Evolutionary conservation across 2,329 filamentous ascomycete genomes (phyloP).

Genomic region (Fusarium mundagurra): DNA sequence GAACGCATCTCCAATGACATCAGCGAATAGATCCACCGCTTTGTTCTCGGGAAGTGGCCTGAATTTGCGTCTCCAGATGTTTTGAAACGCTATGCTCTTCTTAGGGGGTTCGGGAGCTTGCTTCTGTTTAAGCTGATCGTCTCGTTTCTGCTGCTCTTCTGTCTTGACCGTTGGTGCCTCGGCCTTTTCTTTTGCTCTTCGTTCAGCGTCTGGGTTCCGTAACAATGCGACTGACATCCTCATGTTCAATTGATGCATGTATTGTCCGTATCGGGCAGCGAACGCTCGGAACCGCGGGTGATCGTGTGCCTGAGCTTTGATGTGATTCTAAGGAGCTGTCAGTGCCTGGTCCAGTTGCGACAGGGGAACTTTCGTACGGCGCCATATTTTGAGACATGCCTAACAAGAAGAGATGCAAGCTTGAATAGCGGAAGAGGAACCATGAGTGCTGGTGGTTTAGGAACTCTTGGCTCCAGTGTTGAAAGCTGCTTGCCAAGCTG

Average conservation of each 20-base stretch:
- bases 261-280: conserved; percentile 70
- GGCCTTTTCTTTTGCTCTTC: conserved; percentile 68
- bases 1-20: conserved; percentile 71
- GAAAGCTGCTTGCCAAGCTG: conserved; percentile 16
- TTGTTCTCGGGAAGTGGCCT: conserved; percentile 70
- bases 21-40: conserved; percentile 73
- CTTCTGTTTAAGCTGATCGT: conserved; percentile 58
- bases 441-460: conserved; percentile 54
- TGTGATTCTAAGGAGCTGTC: conserved; percentile 63
- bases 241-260: conserved; percentile 75
- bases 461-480: conserved; percentile 33
- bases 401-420: conserved; percentile 70
- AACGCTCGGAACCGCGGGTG: conserved; percentile 69
- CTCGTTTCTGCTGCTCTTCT: conserved; percentile 66
- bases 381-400: conserved; percentile 75
- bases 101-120: conserved; percentile 43
- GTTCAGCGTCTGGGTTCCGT: conserved; percentile 66
- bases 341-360: conserved; percentile 6
- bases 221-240: conserved; percentile 68
- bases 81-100: conserved; percentile 52
- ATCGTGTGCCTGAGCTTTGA: conserved; percentile 73
- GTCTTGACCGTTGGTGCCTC: conserved; percentile 73
- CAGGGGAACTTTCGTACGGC: conserved; percentile 60
- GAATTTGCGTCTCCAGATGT: conserved; percentile 71
- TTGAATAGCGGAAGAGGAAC: conserved; percentile 75